phyloP scores from a whole-genome alignment of 768 basidiomycete genomes.

The Mycena galericulata region DNA sequence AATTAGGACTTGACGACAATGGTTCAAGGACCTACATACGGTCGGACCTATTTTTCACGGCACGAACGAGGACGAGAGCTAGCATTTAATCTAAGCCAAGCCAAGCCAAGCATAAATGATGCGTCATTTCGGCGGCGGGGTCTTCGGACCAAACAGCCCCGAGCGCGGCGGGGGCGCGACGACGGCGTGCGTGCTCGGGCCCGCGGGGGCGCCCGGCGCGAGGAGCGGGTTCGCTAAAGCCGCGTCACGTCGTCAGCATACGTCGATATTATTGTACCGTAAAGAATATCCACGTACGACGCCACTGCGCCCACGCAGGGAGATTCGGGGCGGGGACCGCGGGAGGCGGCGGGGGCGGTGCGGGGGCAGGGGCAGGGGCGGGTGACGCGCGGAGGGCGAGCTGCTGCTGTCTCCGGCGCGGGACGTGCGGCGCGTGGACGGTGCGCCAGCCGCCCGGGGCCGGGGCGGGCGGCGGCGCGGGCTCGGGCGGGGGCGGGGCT shows the following conservation, averaged over 20 bases:
- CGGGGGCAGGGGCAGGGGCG: too few species aligned
- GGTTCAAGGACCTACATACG: too few species aligned
- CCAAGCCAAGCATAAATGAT: too few species aligned
- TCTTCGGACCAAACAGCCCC: slow-evolving; percentile 27
- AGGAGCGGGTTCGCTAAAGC: slow-evolving; percentile 27
- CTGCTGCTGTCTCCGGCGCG: slow-evolving; percentile 28
- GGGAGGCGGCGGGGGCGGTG: slow-evolving; percentile 39
- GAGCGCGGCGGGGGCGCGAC: slow-evolving; percentile 10
- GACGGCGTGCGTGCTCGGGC: background rate
- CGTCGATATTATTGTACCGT: too few species aligned
- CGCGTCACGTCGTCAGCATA: too few species aligned
- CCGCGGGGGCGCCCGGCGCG: slow-evolving; percentile 14
- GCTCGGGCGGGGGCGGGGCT: background rate
- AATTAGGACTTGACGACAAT: too few species aligned
- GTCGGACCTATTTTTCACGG: too few species aligned
- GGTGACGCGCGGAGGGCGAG: slow-evolving; percentile 37
- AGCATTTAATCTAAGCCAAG: too few species aligned
- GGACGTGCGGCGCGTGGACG: slow-evolving; percentile 55
- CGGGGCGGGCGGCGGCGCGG: slow-evolving; percentile 47
- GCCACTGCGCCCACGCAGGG: slow-evolving; percentile 71
- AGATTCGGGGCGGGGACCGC: slow-evolving; percentile 42
- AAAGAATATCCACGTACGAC: slow-evolving; percentile 50
- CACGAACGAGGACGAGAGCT: too few species aligned
- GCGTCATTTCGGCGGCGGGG: slow-evolving; percentile 32
- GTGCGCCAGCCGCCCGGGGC: slow-evolving; percentile 67